Base-by-base conservation (phyloP, 2,329 filamentous ascomycete genomes). In the Dothistroma septosporum region DNA sequence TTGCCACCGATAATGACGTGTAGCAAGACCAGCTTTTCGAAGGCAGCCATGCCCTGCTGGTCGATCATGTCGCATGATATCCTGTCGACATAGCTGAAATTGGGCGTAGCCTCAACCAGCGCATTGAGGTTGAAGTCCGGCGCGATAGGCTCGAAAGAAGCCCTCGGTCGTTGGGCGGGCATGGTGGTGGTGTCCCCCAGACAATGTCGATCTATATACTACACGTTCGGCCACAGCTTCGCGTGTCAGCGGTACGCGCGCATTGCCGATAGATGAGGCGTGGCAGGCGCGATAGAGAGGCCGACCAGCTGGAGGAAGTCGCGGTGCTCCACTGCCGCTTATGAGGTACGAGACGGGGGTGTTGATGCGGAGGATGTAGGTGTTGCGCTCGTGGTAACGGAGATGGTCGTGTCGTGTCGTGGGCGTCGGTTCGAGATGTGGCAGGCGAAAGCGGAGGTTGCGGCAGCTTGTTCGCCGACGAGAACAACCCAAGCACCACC, bases 101-200 rank as follows among this genome's bases (percentile, higher is more conserved):
- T 96, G 2, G 87, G 82, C 0, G 88, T 90, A 9, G 83, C 82
- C 60, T 94, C 87, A 16, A 97, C 90, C 1, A 97, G 80, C 0
- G 79, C 77, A 44, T 85, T 79, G 16, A 97, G 80, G 72, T 97
- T 88, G 60, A 97, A 85, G 70, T 93, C 86, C 0, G 92, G 92
- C 0, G 92, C 85, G 52, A 97, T 90, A 1, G 93, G 92, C 74
- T 96, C 91, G 75, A 97, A 97, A 55, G 92, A 91, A 16, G 92
- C 91, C 72, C 91, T 88, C 0, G 91, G 91, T 69, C 92, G 87
- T 61, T 88, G 80, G 14, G 88, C 82, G 58, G 90, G 89, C 92
- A 96, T 96, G 9, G 9, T 62, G 32, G 60, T 22, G 41, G 54
- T 48, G 32, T 55, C 44, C 35, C 21, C 48, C 11, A 44, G 33